These are phyloP conservation scores for Claviceps sp. DNA, from an alignment of 2,329 filamentous ascomycete species.

Conservation along the genomic window DNA sequence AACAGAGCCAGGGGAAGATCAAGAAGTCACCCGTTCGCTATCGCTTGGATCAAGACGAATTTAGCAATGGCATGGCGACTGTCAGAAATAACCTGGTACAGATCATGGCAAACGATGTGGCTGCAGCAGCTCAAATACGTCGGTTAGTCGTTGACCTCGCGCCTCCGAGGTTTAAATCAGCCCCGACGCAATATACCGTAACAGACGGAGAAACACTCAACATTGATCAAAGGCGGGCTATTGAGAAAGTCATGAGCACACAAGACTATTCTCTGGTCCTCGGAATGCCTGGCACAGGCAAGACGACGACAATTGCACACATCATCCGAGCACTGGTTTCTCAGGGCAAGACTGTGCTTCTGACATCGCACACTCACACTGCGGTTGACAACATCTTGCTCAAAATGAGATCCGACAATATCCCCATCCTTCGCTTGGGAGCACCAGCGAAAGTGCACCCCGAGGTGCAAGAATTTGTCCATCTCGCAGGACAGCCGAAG, in stretches of 20 bases:
- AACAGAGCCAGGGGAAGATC: conserved; percentile 37
- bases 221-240: conserved; percentile 71
- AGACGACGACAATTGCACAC: conserved; percentile 95
- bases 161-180: conserved; percentile 58
- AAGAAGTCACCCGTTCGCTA: conserved; percentile 51
- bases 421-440: conserved; percentile 74
- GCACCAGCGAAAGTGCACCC: conserved; percentile 75
- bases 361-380: conserved; percentile 94
- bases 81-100: conserved; percentile 89
- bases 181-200: conserved; percentile 49
- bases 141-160: conserved; percentile 67
- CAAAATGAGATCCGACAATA: conserved; percentile 70
- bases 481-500: conserved; percentile 61
- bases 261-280: conserved; percentile 93
- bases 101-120: conserved; percentile 70
- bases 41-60: conserved; percentile 92
- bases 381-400: conserved; percentile 96
- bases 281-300: conserved; percentile 96
- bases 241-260: conserved; percentile 91
- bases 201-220: conserved; percentile 59
- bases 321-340: conserved; percentile 84
- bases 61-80: conserved; percentile 93
- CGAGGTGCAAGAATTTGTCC: conserved; percentile 75
- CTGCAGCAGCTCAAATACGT: conserved; percentile 58
- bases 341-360: conserved; percentile 80